A percentile compares a stretch with the other conserved stretches of the same genome.
These are phyloP conservation scores for Nyssa sinensis DNA, from an alignment of 148 eudicot species.

Conservation along the genomic window DNA sequence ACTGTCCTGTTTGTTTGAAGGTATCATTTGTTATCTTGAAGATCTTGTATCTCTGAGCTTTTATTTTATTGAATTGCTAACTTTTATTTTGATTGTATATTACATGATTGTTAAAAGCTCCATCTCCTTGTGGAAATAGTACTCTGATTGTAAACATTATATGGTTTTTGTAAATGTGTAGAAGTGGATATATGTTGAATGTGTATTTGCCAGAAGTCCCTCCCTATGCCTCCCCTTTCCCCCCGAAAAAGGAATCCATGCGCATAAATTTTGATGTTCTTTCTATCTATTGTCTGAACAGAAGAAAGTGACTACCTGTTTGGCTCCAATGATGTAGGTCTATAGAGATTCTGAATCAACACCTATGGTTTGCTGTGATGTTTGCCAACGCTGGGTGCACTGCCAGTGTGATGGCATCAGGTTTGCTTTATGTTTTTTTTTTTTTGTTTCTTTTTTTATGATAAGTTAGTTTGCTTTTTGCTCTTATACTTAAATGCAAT, in stretches of 20 bases:
- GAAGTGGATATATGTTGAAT: background rate
- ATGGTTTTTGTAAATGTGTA: background rate
- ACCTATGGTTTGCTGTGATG: conserved; percentile 99
- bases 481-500: too few relatives aligned
- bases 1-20: conserved; percentile 97
- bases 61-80: background rate
- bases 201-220: too few relatives aligned
- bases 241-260: too few relatives aligned
- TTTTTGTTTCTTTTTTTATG: too few relatives aligned
- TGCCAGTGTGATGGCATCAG: conserved; percentile 94
- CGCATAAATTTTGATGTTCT: background rate
- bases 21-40: conserved; percentile 29
- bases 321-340: conserved; percentile 51
- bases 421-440: conserved; percentile 27
- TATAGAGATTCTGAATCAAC: conserved; percentile 98
- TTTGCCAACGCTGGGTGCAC: conserved; percentile 98
- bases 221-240: too few relatives aligned
- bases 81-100: background rate
- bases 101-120: background rate
- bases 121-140: background rate
- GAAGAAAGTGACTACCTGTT: conserved; percentile 11
- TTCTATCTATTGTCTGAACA: background rate
- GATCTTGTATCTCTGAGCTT: background rate
- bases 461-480: too few relatives aligned
- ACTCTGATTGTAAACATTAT: background rate